phyloP scores from a whole-genome alignment of 768 basidiomycete genomes.

The Phylloporus sp. region DNA sequence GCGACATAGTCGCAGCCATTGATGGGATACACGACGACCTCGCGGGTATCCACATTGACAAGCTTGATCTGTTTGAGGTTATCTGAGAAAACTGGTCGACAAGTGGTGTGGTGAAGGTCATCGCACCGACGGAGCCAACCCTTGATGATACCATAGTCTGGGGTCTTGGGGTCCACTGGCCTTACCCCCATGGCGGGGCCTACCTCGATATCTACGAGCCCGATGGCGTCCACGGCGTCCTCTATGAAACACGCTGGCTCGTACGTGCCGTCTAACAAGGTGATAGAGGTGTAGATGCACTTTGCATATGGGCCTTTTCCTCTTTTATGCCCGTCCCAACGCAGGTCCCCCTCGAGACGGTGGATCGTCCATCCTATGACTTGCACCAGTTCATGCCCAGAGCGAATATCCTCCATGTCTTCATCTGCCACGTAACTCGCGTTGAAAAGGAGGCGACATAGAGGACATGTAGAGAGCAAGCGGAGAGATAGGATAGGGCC shows the following conservation, averaged over 20 bases:
- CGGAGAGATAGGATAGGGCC: constrained; percentile 1
- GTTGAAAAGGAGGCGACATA: constrained; percentile 14
- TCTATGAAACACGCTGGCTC: neutral
- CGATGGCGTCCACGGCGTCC: constrained; percentile 6
- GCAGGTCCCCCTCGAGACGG: neutral
- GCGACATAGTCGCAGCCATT: constrained; percentile 10
- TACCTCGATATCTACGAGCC: neutral
- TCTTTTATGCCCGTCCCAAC: neutral
- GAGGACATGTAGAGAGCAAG: constrained; percentile 7
- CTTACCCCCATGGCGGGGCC: constrained; percentile 1
- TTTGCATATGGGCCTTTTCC: constrained; percentile 5
- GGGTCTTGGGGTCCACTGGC: neutral
- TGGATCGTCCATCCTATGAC: constrained; percentile 1
- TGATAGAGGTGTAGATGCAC: constrained; percentile 8
- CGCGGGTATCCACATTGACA: constrained; percentile 5
- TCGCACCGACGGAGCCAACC: constrained; percentile 1
- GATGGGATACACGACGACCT: constrained; percentile 5
- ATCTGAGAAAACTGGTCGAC: constrained; percentile 5
- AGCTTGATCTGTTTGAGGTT: constrained; percentile 6
- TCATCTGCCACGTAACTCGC: constrained; percentile 1
- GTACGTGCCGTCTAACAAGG: neutral
- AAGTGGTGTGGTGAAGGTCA: constrained; percentile 5
- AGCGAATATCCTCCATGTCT: neutral
- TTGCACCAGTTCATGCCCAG: neutral
- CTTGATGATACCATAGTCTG: constrained; percentile 4